Evolutionary conservation across 257 asterid genomes (phyloP), one percentile per base, ranked within the genome.

Genomic region (Solanum pinnatisectum): DNA sequence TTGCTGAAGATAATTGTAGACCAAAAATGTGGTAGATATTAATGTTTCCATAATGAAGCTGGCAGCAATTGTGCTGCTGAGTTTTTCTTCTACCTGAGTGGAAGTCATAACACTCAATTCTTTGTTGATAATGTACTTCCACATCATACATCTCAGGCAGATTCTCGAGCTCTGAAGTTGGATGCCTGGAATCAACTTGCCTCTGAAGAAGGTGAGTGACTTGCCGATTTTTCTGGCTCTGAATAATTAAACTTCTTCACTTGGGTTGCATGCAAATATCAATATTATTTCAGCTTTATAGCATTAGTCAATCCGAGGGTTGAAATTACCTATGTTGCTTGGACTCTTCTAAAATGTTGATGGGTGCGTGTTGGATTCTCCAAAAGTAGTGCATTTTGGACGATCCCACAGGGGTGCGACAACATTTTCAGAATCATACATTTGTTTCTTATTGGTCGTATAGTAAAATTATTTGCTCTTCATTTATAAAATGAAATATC

Each of bases 181-280:
- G 91, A 91, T 88, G 97, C 98, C 35, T 97, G 98, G 99, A 92
- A 90, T 87, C 96, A 96, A 90, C 98, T 97, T 89, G 98, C 99
- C 32, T 89, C 91, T 46, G 98, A 96, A 93, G 98, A 96, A 94
- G 99, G 99, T 97, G 84, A 63, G 84, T 35, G 63, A 23, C 89
- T 85, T 25, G 11, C 20, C 39, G 23, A 35, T 42, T 44, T 46
- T 73, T 72, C 35, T 73, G 32, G 8, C 59, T 76, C 42, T 35
- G 33, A 22, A 6, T 15, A 25, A 44, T 27, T 16, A 10, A 81
- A 81, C 39, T 44, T 27, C 85, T 79, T 27, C 67, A 27, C 40
- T 27, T 46, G 27, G 40, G 35, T 46, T 81, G 40, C 40, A 27
- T 46, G 85, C 40, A 30, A 27, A 81, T 46, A 27, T 81, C 18